Evolutionary conservation across 768 basidiomycete species (phyloP).

Genomic region (Coprinellus micaceus): DNA sequence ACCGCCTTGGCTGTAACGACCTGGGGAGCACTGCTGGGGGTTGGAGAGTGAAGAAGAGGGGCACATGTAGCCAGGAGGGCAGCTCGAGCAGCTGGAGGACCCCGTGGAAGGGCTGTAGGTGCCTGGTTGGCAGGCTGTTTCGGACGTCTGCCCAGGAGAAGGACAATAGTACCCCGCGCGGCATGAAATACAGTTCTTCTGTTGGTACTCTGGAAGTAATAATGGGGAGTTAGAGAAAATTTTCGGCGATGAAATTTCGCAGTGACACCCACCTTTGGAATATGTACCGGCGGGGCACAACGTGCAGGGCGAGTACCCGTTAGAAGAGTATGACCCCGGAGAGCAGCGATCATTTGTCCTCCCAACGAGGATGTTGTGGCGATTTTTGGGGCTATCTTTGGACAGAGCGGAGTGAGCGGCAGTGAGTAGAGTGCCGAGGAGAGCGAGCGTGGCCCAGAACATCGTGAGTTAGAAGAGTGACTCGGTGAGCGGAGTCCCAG

Average conservation of each 20-base stretch:
- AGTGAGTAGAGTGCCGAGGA: neutral
- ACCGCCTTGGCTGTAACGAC: conserved; percentile 23
- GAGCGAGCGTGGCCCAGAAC: too few species aligned
- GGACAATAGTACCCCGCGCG: conserved; percentile 22
- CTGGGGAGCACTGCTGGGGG: conserved; percentile 23
- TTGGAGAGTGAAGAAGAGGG: conserved; percentile 16
- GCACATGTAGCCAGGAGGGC: conserved; percentile 21
- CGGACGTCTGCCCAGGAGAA: conserved; percentile 13
- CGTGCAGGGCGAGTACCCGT: conserved; percentile 16
- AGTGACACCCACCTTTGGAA: conserved; percentile 11
- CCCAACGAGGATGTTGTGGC: neutral
- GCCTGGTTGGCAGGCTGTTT: conserved; percentile 21
- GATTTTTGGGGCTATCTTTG: neutral
- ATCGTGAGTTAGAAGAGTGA: too few species aligned
- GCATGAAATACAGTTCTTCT: conserved; percentile 12
- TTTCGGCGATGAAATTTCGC: neutral
- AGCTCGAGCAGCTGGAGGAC: conserved; percentile 11
- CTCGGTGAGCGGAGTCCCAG: too few species aligned
- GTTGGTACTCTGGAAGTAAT: conserved; percentile 12
- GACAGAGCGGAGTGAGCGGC: neutral
- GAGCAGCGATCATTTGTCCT: conserved; percentile 12
- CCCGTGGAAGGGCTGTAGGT: neutral
- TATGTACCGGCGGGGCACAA: conserved; percentile 20
- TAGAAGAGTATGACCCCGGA: conserved; percentile 18
- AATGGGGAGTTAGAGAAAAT: neutral